Evolutionary conservation across 2,329 filamentous ascomycete genomes (phyloP), one percentile per base, ranked within the genome.

Genomic region (Aspergillus aculeatus): DNA sequence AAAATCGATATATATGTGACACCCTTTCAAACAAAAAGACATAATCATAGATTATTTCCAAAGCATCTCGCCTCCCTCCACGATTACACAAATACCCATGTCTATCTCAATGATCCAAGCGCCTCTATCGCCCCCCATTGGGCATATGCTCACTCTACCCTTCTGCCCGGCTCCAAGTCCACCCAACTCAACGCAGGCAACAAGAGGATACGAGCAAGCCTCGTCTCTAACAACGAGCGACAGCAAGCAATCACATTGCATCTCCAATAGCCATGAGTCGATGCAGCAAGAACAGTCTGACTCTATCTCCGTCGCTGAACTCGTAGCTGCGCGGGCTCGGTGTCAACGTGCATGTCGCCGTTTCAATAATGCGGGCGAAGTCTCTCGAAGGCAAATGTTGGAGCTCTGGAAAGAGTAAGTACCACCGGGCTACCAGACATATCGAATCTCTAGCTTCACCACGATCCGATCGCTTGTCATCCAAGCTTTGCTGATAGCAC

Each of bases 231-330:
- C 16, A 16, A n/a, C 16, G 6, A 19, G 38, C 14, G 38, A 19
- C 38, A 44, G 16, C 38, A 19, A 44, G 16, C 38, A 44, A 44
- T 5, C 38, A 12, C 2, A 19, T 19, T 16, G 16, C 1, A 6
- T 59, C 44, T 26, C 49, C 35, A 54, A 57, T 24, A 56, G 76
- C 57, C 71, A 63, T 60, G 68, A 76, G 44, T 77, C 73, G 56
- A 91, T 91, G 87, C 75, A 78, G 51, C 79, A 81, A 14, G 89
- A 89, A 52, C 86, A 94, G 71, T 82, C 94, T 11, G 93, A 92
- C 74, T 83, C 87, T 66, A 86, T 89, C 47, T 93, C 93, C 69
- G 84, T 85, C 0, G 88, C 90, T 0, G 84, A 89, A 35, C 77
- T 95, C 4, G 75, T 84, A 2, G 85, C 82, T 1, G 87, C 83